Evolutionary conservation across 805 yeast species (phyloP).

Genomic region (Wickerhamiella parazyma): DNA sequence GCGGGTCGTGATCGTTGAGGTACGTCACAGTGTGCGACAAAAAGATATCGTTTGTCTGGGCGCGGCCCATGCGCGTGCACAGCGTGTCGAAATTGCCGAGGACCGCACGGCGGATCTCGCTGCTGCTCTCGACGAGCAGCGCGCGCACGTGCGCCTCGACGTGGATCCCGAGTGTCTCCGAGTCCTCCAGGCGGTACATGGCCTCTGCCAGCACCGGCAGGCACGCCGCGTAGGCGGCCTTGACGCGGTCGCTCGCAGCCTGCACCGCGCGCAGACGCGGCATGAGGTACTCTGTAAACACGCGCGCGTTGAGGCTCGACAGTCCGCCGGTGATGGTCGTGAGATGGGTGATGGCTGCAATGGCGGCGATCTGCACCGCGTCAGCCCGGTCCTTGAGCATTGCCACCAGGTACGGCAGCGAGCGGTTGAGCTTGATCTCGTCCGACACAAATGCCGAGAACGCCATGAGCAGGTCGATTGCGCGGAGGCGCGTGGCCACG

Average conservation of each 20-base stretch:
- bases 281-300: constrained; percentile 70
- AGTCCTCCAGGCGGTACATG: constrained; percentile 31
- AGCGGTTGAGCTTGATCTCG: constrained; percentile 72
- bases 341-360: constrained; percentile 54
- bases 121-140: constrained; percentile 54
- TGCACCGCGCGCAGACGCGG: constrained; percentile 48
- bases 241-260: constrained; percentile 31
- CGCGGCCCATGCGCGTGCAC: constrained; percentile 73
- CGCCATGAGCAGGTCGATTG: constrained; percentile 63
- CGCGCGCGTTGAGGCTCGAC: constrained; percentile 58
- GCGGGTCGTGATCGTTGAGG: constrained; percentile 61
- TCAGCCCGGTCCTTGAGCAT: constrained; percentile 55
- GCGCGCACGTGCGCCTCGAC: constrained; percentile 54
- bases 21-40: constrained; percentile 86
- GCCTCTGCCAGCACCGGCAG: constrained; percentile 58
- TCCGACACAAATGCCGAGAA: constrained; percentile 67
- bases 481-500: constrained; percentile 47
- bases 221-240: constrained; percentile 57
- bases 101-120: constrained; percentile 55
- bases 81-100: constrained; percentile 60
- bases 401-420: constrained; percentile 66
- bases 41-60: constrained; percentile 75
- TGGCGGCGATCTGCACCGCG: constrained; percentile 52
- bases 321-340: constrained; percentile 48
- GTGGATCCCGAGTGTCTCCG: constrained; percentile 26